These are phyloP conservation scores for Sporothrix pseudoabietina DNA, from an alignment of 2,329 filamentous ascomycete species.

Conservation along the genomic window DNA sequence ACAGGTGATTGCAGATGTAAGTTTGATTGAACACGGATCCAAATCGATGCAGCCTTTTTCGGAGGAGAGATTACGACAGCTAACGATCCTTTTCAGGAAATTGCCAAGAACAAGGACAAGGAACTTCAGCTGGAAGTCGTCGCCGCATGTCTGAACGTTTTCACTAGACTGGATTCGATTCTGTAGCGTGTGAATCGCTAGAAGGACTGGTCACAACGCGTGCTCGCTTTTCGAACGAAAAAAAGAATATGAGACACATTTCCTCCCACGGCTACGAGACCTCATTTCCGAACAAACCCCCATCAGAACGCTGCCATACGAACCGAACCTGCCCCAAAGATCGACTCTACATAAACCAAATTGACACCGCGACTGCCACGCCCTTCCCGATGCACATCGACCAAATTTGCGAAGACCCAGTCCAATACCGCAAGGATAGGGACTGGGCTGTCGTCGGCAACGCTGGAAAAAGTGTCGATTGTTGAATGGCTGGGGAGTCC, in stretches of 20 bases:
- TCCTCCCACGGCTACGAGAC: neutral
- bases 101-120: conserved; percentile 84
- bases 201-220: neutral
- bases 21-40: conserved; percentile 32
- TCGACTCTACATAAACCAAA: neutral
- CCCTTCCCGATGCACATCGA: neutral
- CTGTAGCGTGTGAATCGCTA: conserved; percentile 57
- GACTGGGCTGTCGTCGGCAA: neutral
- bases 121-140: conserved; percentile 97
- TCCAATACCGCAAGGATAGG: neutral
- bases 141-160: conserved; percentile 93
- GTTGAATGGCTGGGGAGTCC: too few species aligned
- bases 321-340: neutral
- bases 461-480: neutral
- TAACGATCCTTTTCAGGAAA: conserved; percentile 56
- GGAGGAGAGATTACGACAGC: neutral
- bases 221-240: neutral
- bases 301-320: neutral
- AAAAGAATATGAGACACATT: neutral
- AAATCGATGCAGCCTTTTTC: too few species aligned
- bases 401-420: neutral
- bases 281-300: neutral
- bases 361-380: neutral
- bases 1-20: conserved; percentile 75
- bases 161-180: conserved; percentile 93